These are phyloP conservation scores for Arthroderma sp. DNA, from an alignment of 2,329 filamentous ascomycete genomes.

Conservation along the genomic window DNA sequence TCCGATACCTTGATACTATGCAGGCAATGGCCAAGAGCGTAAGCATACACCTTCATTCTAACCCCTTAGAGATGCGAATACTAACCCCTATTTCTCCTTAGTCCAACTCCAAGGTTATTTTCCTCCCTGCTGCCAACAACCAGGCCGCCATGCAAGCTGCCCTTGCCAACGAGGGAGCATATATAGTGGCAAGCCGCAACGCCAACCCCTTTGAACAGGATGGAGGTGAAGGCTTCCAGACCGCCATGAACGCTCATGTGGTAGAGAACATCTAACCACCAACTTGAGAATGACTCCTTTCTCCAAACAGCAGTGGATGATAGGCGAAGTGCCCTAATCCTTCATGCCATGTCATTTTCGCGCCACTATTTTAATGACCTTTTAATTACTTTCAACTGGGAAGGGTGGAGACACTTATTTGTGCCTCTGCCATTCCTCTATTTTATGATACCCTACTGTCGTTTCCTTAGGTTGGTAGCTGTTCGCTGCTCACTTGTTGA, in stretches of 20 bases:
- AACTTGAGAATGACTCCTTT: neutral
- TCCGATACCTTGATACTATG: constrained; percentile 96
- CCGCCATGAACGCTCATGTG: constrained; percentile 67
- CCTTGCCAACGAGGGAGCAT: constrained; percentile 37
- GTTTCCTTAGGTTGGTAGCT: neutral
- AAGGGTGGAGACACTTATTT: no score
- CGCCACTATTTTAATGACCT: neutral
- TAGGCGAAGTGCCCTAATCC: neutral
- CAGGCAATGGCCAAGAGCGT: constrained; percentile 90
- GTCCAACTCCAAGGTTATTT: constrained; percentile 73
- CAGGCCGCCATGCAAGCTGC: constrained; percentile 44
- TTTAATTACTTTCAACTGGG: neutral
- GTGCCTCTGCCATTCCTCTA: no score
- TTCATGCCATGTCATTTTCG: neutral
- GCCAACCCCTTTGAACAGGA: constrained; percentile 28
- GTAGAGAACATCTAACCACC: constrained; percentile 67
- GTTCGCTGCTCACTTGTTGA: neutral
- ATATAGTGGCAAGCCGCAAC: constrained; percentile 42
- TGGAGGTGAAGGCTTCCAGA: constrained; percentile 54
- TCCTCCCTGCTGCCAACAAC: constrained; percentile 52
- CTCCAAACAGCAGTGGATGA: neutral
- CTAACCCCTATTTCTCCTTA: neutral
- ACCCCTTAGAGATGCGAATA: neutral
- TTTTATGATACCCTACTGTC: neutral
- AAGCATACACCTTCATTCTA: neutral